Base-by-base conservation (phyloP, 352 stramenopile species). In the Pythium guiyangense region DNA sequence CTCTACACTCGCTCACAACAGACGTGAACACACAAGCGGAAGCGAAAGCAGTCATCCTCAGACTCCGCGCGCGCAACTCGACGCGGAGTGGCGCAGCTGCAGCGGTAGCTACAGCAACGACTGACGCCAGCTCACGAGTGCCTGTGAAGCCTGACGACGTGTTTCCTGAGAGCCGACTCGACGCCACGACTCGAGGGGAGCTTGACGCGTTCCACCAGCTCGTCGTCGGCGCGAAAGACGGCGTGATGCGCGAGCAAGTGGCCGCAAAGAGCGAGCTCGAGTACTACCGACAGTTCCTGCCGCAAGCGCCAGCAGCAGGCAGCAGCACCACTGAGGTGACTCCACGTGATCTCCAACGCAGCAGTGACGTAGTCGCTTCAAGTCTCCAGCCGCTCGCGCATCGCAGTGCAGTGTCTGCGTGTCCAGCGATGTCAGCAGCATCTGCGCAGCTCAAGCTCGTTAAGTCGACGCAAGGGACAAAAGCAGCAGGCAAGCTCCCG, bases 131-230 rank as follows among this genome's bases (percentile, higher is more conserved):
- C 22, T 53, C 49, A 17, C 39, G 37, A 22, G 11, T 6, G 14
- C 22, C 6, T 15, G 8, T 49, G 26, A n/a, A 55, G 6, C n/a
- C 46, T 26, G 50, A 74, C n/a, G 52, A 50, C 3, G 26, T 60
- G 43, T 70, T 59, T 29, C 71, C 71, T 3, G 69, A 80, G 54
- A 77, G 62, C 35, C 53, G 57, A 8, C 42, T 72, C 20, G 66
- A 78, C 43, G 54, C 59, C 22, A 54, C 12, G 2, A 64, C 66
- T 4, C 84, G 72, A 59, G 65, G 67, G 0, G 74, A 85, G 26
- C 67, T 88, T 9, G 79, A 79, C 4, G 37, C 71, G 25, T 90
- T 90, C 58, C 73, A 88, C 55, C 48, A 51, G 10, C 57, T 90
- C n/a, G 67, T 90, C 6, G 60, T 58, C 18, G 49, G 68, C n/a